Percentiles rank a stretch among this genome's conserved stretches.
Evolutionary conservation across 441 rosid genomes (phyloP).

Genomic region (Macaranga tanarius): DNA sequence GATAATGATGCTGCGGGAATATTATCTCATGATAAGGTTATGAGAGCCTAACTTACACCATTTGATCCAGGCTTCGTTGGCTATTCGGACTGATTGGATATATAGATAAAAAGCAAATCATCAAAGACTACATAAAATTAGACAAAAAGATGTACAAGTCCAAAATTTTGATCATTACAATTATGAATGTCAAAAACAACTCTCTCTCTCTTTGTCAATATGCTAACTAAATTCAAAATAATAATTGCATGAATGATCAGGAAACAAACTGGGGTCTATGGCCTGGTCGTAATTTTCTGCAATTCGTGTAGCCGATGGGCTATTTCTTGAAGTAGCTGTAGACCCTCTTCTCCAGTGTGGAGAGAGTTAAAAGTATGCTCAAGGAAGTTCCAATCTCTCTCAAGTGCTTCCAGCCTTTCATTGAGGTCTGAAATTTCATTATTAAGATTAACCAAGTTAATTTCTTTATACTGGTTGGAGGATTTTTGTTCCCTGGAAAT

Average conservation of each 20-base stretch:
- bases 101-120: too few species aligned
- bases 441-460: slow-evolving; percentile 34
- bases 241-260: slow-evolving; percentile 17
- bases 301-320: slow-evolving; percentile 47
- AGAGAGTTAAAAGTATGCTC: slow-evolving; percentile 43
- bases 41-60: too few species aligned
- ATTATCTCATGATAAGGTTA: too few species aligned
- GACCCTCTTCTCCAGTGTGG: slow-evolving; percentile 43
- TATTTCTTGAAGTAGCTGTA: slow-evolving; percentile 44
- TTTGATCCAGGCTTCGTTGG: too few species aligned
- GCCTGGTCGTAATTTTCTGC: slow-evolving; percentile 28
- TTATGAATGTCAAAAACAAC: neutral
- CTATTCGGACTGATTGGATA: too few species aligned
- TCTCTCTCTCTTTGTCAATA: neutral
- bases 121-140: too few species aligned
- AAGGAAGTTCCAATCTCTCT: slow-evolving; percentile 42
- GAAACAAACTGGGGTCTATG: slow-evolving; percentile 23
- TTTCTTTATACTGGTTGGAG: slow-evolving; percentile 8
- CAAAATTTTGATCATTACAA: too few species aligned
- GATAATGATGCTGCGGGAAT: too few species aligned
- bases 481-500: neutral
- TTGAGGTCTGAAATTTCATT: slow-evolving; percentile 45
- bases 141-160: too few species aligned
- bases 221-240: slow-evolving; percentile 14
- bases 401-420: slow-evolving; percentile 54